Percentiles rank a stretch among this genome's conserved stretches.
Conservation (phyloP, 169 alveolate genomes). For the Blepharisma undulans region DNA sequence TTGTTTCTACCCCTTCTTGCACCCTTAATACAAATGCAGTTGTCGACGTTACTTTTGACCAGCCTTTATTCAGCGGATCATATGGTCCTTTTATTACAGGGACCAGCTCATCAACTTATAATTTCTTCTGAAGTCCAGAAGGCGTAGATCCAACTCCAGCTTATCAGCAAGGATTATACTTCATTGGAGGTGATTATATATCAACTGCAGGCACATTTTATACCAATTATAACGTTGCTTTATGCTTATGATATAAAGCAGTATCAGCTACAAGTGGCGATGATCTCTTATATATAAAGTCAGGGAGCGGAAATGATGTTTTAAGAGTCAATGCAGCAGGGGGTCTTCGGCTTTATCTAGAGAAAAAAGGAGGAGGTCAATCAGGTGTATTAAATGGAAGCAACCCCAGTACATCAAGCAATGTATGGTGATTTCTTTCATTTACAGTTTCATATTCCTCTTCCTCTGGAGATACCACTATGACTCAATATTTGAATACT, state of each 20-base stretch:
- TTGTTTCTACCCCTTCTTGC: not conserved
- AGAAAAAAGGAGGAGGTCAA: not conserved
- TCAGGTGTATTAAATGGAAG: too few relatives aligned
- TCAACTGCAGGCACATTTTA: not conserved
- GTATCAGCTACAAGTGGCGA: too few relatives aligned
- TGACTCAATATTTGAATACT: not conserved
- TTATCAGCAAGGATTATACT: not conserved
- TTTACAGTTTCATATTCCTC: not conserved
- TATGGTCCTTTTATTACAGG: not conserved
- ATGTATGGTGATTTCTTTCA: not conserved
- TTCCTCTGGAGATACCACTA: not conserved
- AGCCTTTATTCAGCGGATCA: not conserved
- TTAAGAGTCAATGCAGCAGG: not conserved
- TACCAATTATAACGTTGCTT: not conserved
- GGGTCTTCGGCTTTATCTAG: not conserved
- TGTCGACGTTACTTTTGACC: not conserved
- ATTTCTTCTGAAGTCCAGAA: not conserved
- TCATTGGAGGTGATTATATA: not conserved
- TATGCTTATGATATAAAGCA: not conserved
- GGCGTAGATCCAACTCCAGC: not conserved
- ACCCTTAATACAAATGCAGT: not conserved
- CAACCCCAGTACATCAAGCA: too few relatives aligned
- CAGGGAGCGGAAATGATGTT: not conserved
- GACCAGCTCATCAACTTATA: not conserved
- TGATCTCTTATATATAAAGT: not conserved